Conservation (phyloP, 2,329 filamentous ascomycete genomes). For the Venturia pyrina region DNA sequence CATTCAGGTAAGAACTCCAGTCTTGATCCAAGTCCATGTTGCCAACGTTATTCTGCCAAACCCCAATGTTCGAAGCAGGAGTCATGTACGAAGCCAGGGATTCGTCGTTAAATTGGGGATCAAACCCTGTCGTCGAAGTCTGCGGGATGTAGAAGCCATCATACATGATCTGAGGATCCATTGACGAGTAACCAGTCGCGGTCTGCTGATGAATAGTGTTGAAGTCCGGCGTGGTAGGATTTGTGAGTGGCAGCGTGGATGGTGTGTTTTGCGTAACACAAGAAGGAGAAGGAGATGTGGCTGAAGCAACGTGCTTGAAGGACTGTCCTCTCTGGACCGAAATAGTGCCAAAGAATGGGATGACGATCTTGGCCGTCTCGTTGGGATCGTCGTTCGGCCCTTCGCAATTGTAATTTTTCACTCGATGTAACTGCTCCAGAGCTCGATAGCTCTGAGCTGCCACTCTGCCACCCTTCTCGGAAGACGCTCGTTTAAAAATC, state of each 20-base stretch:
- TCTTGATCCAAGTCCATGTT: slow-evolving; percentile 28
- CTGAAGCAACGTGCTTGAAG: slow-evolving; percentile 10
- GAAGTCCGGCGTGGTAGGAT: slow-evolving; percentile 2
- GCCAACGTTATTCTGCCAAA: slow-evolving; percentile 21
- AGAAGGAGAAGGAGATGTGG: background rate
- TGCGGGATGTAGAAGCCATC: slow-evolving; percentile 29
- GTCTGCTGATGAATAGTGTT: background rate
- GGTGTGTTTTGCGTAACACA: background rate
- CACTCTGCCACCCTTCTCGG: slow-evolving; percentile 31
- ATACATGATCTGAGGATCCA: slow-evolving; percentile 24
- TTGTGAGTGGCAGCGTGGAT: slow-evolving; percentile 15
- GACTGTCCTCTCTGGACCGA: slow-evolving; percentile 24
- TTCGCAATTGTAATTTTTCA: slow-evolving; percentile 15
- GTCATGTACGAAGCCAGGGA: slow-evolving; percentile 21
- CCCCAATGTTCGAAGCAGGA: slow-evolving; percentile 22
- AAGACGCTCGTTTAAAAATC: slow-evolving; percentile 30
- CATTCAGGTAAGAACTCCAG: slow-evolving; percentile 31
- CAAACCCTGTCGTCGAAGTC: slow-evolving; percentile 11
- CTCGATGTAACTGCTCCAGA: slow-evolving; percentile 27
- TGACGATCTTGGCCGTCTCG: slow-evolving; percentile 22
- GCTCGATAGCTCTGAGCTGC: slow-evolving; percentile 29
- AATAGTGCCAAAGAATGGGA: slow-evolving; percentile 34
- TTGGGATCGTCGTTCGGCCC: slow-evolving; percentile 11
- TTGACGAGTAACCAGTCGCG: slow-evolving; percentile 14
- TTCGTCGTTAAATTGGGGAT: slow-evolving; percentile 21